Evolutionary conservation across 2,329 filamentous ascomycete genomes (phyloP).

Genomic region (Sarocladium strictum): DNA sequence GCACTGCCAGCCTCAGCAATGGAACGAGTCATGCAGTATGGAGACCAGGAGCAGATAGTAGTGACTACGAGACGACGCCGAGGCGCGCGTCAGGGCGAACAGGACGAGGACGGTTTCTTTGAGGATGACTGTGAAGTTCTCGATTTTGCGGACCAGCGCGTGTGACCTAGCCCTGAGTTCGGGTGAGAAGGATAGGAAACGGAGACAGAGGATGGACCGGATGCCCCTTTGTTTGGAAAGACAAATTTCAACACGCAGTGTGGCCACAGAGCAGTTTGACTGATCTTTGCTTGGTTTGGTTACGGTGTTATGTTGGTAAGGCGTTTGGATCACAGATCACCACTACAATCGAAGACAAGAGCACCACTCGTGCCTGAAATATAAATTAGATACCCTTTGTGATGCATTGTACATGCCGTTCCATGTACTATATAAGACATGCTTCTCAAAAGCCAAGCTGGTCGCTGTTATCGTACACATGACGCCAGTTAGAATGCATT

Average conservation of each 20-base stretch:
- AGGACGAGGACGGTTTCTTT: slow-evolving; percentile 73
- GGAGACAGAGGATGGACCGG: too few species aligned
- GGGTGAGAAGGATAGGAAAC: too few species aligned
- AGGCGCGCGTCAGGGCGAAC: slow-evolving; percentile 39
- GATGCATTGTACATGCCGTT: neutral
- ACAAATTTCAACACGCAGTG: neutral
- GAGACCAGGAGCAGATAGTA: slow-evolving; percentile 70
- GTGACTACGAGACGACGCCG: slow-evolving; percentile 71
- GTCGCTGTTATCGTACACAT: neutral
- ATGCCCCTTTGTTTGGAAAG: neutral
- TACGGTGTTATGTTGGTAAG: slow-evolving; percentile 4
- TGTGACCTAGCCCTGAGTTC: slow-evolving; percentile 38
- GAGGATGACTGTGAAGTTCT: slow-evolving; percentile 90
- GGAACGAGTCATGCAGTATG: slow-evolving; percentile 54
- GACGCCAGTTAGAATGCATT: neutral
- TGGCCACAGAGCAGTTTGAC: neutral
- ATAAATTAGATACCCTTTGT: slow-evolving; percentile 8
- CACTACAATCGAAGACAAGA: neutral
- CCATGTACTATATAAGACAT: neutral
- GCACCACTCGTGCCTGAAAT: neutral
- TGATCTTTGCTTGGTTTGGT: neutral
- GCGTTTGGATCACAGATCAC: neutral
- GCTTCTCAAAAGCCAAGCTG: neutral
- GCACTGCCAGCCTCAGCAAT: slow-evolving; percentile 59
- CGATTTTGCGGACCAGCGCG: slow-evolving; percentile 73